phyloP scores from a whole-genome alignment of 805 yeast species.

The Metschnikowia kunwiensis region DNA sequence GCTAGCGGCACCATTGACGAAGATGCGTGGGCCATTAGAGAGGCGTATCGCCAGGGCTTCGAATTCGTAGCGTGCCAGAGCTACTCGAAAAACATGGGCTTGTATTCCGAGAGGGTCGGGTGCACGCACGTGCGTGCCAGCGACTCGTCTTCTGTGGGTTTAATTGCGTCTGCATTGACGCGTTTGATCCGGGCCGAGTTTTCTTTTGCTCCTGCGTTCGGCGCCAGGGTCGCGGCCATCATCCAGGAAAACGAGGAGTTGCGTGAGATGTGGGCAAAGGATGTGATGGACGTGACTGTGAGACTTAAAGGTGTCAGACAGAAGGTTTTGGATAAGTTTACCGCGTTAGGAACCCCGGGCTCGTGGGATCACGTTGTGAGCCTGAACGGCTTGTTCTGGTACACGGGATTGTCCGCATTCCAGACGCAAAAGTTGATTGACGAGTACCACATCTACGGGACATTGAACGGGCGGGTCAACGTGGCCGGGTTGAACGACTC shows the following conservation, averaged over 20 bases:
- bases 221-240: slow-evolving; percentile 40
- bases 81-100: slow-evolving; percentile 42
- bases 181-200: slow-evolving; percentile 38
- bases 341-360: slow-evolving; percentile 41
- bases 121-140: slow-evolving; percentile 30
- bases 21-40: slow-evolving; percentile 41
- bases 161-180: slow-evolving; percentile 27
- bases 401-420: slow-evolving; percentile 34
- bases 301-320: slow-evolving; percentile 34
- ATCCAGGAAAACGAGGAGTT: slow-evolving; percentile 27
- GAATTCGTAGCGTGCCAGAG: slow-evolving; percentile 33
- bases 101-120: slow-evolving; percentile 41
- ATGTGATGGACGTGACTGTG: slow-evolving; percentile 28
- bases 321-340: slow-evolving; percentile 27
- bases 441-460: slow-evolving; percentile 38
- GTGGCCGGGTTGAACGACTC: slow-evolving; percentile 41
- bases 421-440: slow-evolving; percentile 33
- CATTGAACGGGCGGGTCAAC: slow-evolving; percentile 41
- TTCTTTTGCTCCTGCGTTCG: slow-evolving; percentile 47
- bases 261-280: slow-evolving; percentile 32
- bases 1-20: slow-evolving; percentile 27
- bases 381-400: slow-evolving; percentile 46
- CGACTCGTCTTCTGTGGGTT: slow-evolving; percentile 9
- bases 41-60: slow-evolving; percentile 26
- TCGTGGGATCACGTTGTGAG: slow-evolving; percentile 36